Conservation (phyloP, 2,329 filamentous ascomycete species). For the Rhynchosporium graminicola region DNA sequence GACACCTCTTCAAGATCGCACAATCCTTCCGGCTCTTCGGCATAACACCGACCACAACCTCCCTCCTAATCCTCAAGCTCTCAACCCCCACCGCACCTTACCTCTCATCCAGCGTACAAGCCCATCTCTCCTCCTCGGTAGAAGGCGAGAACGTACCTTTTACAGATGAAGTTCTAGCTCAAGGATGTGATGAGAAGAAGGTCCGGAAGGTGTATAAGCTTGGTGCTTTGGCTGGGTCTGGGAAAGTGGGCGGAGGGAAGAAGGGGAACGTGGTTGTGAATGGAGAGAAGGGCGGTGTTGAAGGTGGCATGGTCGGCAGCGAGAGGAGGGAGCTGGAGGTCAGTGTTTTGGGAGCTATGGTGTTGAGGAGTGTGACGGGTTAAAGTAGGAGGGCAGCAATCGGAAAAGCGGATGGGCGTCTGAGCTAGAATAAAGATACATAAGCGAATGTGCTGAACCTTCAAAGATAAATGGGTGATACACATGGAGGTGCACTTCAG, state of each 20-base stretch:
- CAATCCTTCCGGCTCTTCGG: constrained; percentile 91
- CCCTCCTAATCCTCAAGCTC: constrained; percentile 82
- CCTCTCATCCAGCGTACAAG: constrained; percentile 50
- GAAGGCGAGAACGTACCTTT: constrained; percentile 61
- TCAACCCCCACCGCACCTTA: constrained; percentile 52
- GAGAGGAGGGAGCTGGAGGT: constrained; percentile 61
- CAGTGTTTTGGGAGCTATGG: constrained; percentile 74
- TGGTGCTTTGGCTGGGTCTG: constrained; percentile 53
- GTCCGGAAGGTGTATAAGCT: constrained; percentile 88
- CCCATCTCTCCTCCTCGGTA: constrained; percentile 63
- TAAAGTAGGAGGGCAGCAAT: constrained; percentile 11
- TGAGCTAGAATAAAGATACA: too few species aligned
- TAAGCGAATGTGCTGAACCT: too few species aligned
- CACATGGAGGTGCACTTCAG: too few species aligned
- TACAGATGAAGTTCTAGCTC: constrained; percentile 61
- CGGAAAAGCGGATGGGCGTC: neutral
- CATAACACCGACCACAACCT: constrained; percentile 67
- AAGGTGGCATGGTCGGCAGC: constrained; percentile 1
- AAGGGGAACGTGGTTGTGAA: constrained; percentile 20
- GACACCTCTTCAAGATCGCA: constrained; percentile 63
- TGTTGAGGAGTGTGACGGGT: constrained; percentile 60
- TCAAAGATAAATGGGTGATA: too few species aligned
- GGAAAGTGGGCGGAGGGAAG: constrained; percentile 25
- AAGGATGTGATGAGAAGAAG: constrained; percentile 63
- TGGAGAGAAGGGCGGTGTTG: neutral